Conservation (phyloP, 129 eudicot genomes). For the Silybum marianum region DNA sequence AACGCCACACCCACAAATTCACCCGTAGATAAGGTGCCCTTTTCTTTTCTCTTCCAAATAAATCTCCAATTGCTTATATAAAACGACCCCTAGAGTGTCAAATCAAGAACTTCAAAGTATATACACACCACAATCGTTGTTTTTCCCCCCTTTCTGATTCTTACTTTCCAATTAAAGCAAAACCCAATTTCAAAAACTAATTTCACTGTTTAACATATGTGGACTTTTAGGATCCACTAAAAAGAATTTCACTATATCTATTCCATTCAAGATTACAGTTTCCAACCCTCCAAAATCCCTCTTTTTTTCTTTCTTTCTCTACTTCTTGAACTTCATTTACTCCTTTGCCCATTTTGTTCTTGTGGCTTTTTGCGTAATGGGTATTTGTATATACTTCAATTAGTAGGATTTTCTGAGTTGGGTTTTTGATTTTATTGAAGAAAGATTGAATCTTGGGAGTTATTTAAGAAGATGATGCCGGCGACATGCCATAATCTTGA, state of each 20-base stretch:
- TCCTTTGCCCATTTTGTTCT: constrained; percentile 20
- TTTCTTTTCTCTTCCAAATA: constrained; percentile 12
- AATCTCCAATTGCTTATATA: not conserved
- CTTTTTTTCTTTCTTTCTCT: not conserved
- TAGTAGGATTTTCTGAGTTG: constrained; percentile 33
- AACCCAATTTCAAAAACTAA: not conserved
- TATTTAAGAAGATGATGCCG: constrained; percentile 60
- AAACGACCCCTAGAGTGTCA: constrained; percentile 14
- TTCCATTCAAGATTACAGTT: constrained; percentile 30
- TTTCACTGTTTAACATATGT: constrained; percentile 36
- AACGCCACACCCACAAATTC: constrained; percentile 40
- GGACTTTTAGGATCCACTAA: constrained; percentile 61
- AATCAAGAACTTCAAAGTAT: constrained; percentile 18
- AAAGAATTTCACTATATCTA: constrained; percentile 29
- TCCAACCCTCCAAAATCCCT: constrained; percentile 23
- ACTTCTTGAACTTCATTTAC: not conserved
- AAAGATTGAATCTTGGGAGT: constrained; percentile 24
- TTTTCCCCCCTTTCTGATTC: constrained; percentile 10
- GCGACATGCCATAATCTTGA: constrained; percentile 77
- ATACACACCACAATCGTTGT: not conserved
- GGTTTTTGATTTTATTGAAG: constrained; percentile 36
- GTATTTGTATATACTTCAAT: constrained; percentile 19
- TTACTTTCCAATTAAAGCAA: constrained; percentile 24
- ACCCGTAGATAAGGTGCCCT: constrained; percentile 41
- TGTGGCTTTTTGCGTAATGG: constrained; percentile 30